Conservation (phyloP, 768 basidiomycete genomes). For the Sarcomyxa edulis region DNA sequence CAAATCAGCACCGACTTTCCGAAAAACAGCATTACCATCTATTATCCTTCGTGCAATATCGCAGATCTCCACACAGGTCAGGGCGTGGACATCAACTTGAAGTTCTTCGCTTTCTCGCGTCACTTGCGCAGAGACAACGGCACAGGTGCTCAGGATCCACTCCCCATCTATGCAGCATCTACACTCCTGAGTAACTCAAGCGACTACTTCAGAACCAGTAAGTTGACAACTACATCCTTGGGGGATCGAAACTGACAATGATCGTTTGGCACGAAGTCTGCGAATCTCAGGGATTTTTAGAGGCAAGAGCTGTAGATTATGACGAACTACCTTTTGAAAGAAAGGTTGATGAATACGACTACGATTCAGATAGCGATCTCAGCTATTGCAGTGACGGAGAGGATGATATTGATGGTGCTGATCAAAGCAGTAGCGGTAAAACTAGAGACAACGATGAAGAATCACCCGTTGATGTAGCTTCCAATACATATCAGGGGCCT, state of each 20-base stretch:
- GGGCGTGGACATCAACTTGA: conserved; percentile 4
- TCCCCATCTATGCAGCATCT: conserved; percentile 7
- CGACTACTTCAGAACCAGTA: conserved; percentile 5
- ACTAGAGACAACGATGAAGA: too few species aligned
- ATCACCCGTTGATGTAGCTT: neutral
- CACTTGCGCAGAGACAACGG: neutral
- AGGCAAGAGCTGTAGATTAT: neutral
- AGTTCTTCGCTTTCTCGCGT: conserved; percentile 4
- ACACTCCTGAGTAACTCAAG: neutral
- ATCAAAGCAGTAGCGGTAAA: too few species aligned
- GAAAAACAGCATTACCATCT: too few species aligned
- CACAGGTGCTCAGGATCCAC: neutral
- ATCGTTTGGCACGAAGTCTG: neutral
- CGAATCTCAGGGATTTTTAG: neutral
- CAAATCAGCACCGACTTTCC: neutral
- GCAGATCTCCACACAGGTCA: conserved; percentile 1
- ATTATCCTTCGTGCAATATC: neutral
- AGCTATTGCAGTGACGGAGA: conserved; percentile 7
- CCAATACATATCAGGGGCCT: neutral
- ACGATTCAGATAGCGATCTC: conserved; percentile 7
- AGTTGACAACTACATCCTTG: neutral
- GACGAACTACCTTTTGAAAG: neutral
- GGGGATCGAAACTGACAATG: neutral
- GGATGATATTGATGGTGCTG: too few species aligned
- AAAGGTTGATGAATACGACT: conserved; percentile 1